phyloP scores from a whole-genome alignment of 2,329 filamentous ascomycete genomes.

The Penicillium sp. region DNA sequence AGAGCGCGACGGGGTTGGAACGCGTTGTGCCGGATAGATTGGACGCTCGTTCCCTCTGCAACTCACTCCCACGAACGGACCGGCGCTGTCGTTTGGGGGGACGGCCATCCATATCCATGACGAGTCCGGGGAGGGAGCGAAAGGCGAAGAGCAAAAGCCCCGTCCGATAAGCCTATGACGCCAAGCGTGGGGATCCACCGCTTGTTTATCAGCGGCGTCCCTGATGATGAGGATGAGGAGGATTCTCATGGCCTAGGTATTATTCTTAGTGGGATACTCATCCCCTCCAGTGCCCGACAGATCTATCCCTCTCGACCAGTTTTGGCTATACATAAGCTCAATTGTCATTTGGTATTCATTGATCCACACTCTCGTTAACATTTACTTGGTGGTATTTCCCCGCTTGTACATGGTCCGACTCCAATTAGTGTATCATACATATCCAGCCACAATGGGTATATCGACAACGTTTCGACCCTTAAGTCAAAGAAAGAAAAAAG shows the following conservation, averaged over 20 bases:
- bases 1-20: conserved; percentile 8
- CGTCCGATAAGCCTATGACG: conserved; percentile 21
- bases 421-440: conserved; percentile 8
- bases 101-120: conserved; percentile 37
- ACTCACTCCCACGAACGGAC: conserved; percentile 24
- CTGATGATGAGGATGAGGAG: no score
- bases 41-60: conserved; percentile 2
- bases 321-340: no score
- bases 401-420: no score
- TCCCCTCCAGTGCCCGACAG: no score
- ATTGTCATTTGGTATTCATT: neutral
- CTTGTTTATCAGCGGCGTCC: no score
- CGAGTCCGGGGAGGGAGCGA: neutral
- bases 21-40: neutral
- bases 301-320: no score
- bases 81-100: conserved; percentile 40
- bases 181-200: conserved; percentile 7
- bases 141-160: conserved; percentile 12
- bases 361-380: neutral
- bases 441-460: conserved; percentile 10
- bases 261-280: no score
- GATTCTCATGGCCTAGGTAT: no score
- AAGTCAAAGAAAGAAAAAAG: conserved; percentile 2
- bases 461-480: conserved; percentile 10
- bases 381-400: no score